Conservation (phyloP, 257 asterid genomes). For the Solanum bulbocastanum region DNA sequence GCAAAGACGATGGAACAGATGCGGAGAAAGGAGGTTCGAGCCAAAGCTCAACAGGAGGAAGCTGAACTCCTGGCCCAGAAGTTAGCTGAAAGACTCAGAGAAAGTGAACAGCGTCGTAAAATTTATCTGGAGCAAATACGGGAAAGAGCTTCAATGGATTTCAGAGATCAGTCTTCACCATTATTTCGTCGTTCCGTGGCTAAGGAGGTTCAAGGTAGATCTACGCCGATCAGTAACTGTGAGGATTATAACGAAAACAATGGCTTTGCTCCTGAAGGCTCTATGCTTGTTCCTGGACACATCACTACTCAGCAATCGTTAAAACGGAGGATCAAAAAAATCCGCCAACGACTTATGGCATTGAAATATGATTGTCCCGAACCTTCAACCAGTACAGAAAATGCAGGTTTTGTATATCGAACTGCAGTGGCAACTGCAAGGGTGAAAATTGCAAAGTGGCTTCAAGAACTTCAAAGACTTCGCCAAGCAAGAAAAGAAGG, state of each 20-base stretch:
- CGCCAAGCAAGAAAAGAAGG: slow-evolving; percentile 99
- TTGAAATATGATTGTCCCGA: slow-evolving; percentile 87
- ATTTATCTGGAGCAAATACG: slow-evolving; percentile 94
- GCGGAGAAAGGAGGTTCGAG: slow-evolving; percentile 88
- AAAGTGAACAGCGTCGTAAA: slow-evolving; percentile 92
- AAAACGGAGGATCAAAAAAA: slow-evolving; percentile 73
- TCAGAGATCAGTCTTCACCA: slow-evolving; percentile 98
- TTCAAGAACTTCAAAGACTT: slow-evolving; percentile 93
- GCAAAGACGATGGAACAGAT: slow-evolving; percentile 88
- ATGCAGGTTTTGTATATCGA: slow-evolving; percentile 76
- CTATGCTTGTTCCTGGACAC: slow-evolving; percentile 29
- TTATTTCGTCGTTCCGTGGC: slow-evolving; percentile 62
- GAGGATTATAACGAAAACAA: slow-evolving; percentile 54
- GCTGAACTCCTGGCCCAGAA: slow-evolving; percentile 97
- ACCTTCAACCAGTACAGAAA: slow-evolving; percentile 64
- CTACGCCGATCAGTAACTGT: slow-evolving; percentile 30
- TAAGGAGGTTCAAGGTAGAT: slow-evolving; percentile 69
- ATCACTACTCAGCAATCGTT: slow-evolving; percentile 55
- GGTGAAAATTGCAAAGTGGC: slow-evolving; percentile 77
- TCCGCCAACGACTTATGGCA: slow-evolving; percentile 91
- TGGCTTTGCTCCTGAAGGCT: slow-evolving; percentile 27
- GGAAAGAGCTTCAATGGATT: slow-evolving; percentile 97
- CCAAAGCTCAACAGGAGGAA: slow-evolving; percentile 92
- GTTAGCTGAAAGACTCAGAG: slow-evolving; percentile 87
- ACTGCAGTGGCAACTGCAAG: slow-evolving; percentile 84